Evolutionary conservation across 331 rosid species (phyloP).

Genomic region (Pyracantha coccinea): DNA sequence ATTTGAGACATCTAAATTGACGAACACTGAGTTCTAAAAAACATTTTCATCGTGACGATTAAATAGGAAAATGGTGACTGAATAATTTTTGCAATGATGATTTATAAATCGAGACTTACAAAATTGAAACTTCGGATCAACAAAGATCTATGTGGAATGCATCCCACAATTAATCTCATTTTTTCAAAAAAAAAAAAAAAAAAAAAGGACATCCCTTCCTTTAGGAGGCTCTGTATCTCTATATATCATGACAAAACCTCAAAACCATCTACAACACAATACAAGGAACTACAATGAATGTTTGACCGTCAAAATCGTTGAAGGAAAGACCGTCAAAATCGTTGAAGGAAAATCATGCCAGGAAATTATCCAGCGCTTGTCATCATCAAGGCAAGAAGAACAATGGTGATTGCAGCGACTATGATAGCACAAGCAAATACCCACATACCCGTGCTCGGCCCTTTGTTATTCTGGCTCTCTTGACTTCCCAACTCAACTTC

Average conservation of each 20-base stretch:
- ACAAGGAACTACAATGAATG: not conserved
- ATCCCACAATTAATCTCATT: too few species aligned
- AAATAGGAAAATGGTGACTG: too few species aligned
- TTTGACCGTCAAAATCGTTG: not conserved
- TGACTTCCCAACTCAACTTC: slow-evolving; percentile 44
- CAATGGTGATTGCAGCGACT: slow-evolving; percentile 42
- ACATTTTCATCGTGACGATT: too few species aligned
- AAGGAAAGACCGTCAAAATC: not conserved
- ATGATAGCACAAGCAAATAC: slow-evolving; percentile 39
- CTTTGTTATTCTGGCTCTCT: slow-evolving; percentile 35
- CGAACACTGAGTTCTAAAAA: too few species aligned
- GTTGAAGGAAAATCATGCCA: not conserved
- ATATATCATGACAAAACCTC: not conserved
- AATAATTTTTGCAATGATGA: too few species aligned
- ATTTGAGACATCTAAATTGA: too few species aligned
- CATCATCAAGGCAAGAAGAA: slow-evolving; percentile 57
- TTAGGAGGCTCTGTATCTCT: too few species aligned
- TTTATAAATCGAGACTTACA: too few species aligned
- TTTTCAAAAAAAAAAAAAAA: too few species aligned
- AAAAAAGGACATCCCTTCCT: too few species aligned
- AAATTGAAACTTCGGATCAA: too few species aligned
- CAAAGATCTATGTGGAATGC: too few species aligned
- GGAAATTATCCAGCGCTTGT: slow-evolving; percentile 65
- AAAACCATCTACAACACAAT: not conserved
- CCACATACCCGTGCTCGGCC: slow-evolving; percentile 28